A percentile compares a stretch with the other conserved stretches of the same genome.
Conservation (phyloP, 139 green algal genomes). For the Auxenochlorella pyrenoidosa region DNA sequence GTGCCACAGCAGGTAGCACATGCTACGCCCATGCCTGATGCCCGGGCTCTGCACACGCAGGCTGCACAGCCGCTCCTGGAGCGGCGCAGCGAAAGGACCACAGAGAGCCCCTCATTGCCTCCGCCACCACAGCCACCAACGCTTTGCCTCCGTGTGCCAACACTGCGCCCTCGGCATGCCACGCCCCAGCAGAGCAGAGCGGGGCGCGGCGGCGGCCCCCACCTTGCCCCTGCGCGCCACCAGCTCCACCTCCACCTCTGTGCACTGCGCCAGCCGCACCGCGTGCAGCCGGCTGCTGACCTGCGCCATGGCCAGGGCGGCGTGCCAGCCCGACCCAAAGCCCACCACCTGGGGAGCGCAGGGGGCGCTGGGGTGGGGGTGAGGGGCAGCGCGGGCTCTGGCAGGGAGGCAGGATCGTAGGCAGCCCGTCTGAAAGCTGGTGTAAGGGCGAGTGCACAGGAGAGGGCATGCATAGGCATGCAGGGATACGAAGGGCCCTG, state of each 20-base stretch:
- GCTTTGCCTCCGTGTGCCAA: not conserved
- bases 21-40: too few relatives aligned
- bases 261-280: slow-evolving; percentile 75
- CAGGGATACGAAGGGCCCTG: too few relatives aligned
- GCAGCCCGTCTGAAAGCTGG: not conserved
- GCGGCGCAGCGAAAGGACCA: not conserved
- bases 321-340: slow-evolving; percentile 78
- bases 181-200: too few relatives aligned
- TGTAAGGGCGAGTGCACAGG: not conserved
- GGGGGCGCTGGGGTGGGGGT: not conserved
- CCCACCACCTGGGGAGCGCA: slow-evolving; percentile 68
- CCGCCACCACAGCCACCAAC: not conserved
- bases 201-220: too few relatives aligned
- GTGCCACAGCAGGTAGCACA: too few relatives aligned
- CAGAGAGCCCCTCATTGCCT: not conserved
- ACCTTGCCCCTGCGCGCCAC: not conserved
- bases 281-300: slow-evolving; percentile 66
- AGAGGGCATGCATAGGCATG: not conserved
- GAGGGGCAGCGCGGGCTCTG: not conserved
- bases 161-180: not conserved
- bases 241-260: slow-evolving; percentile 60
- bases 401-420: not conserved
- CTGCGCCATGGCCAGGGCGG: slow-evolving; percentile 74
- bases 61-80: too few relatives aligned
- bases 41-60: too few relatives aligned